A percentile compares a stretch with the other conserved stretches of the same genome.
phyloP scores from a whole-genome alignment of 1,284 basidiomycete species.

The Vanrija pseudolonga region DNA sequence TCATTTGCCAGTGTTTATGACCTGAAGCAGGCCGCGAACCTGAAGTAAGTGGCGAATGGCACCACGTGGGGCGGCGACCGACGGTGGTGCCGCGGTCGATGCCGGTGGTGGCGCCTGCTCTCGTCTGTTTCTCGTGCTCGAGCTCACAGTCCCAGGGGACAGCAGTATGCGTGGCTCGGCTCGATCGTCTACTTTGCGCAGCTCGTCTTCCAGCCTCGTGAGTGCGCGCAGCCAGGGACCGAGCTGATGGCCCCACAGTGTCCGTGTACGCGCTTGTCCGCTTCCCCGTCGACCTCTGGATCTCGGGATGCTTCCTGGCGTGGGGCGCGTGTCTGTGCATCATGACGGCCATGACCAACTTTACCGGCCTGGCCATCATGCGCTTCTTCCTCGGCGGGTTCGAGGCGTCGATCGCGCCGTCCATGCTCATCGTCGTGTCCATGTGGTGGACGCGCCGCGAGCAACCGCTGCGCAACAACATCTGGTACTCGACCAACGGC shows the following conservation, averaged over 20 bases:
- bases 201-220: conserved; percentile 10
- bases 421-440: conserved; percentile 23
- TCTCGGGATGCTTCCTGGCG: conserved; percentile 24
- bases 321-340: conserved; percentile 24
- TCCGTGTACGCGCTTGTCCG: conserved; percentile 30
- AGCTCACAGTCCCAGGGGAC: background rate
- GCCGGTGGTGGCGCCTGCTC: too few species aligned
- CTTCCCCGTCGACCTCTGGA: conserved; percentile 32
- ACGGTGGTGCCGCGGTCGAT: too few species aligned
- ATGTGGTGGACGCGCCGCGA: conserved; percentile 42
- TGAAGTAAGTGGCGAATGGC: background rate
- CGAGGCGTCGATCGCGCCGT: conserved; percentile 27
- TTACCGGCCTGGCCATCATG: conserved; percentile 20
- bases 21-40: background rate
- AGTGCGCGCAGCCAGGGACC: background rate
- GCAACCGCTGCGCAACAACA: conserved; percentile 26
- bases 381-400: conserved; percentile 27
- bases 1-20: conserved; percentile 30
- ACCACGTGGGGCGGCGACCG: too few species aligned
- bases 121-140: too few species aligned
- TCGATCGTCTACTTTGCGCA: conserved; percentile 34
- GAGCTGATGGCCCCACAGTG: conserved; percentile 6
- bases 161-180: conserved; percentile 28
- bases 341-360: conserved; percentile 20
- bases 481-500: conserved; percentile 27